A percentile compares a stretch with the other conserved stretches of the same genome.
Conservation (phyloP, 2,329 filamentous ascomycete species). For the Rutstroemia sp. region DNA sequence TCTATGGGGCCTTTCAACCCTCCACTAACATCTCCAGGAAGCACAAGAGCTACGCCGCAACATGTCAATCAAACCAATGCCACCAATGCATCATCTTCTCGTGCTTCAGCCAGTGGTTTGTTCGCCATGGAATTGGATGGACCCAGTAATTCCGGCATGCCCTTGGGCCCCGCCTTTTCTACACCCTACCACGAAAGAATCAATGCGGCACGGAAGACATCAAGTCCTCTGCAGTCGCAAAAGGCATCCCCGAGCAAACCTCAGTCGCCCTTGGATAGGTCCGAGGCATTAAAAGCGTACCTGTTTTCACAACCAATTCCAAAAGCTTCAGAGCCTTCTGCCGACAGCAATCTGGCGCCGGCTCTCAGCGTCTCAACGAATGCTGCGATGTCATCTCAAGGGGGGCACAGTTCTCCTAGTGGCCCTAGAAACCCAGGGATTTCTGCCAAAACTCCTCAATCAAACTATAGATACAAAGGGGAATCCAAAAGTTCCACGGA, state of each 20-base stretch:
- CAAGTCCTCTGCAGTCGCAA: conserved; percentile 8
- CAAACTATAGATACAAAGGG: conserved; percentile 11
- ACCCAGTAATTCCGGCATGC: conserved; percentile 40
- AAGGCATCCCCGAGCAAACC: conserved; percentile 1
- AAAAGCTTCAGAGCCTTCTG: conserved; percentile 9
- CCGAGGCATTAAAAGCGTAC: conserved; percentile 50
- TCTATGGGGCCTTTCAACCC: conserved; percentile 44
- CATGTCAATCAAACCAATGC: conserved; percentile 27
- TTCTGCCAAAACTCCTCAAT: conserved; percentile 12
- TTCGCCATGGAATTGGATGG: conserved; percentile 65
- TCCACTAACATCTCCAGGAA: conserved; percentile 34
- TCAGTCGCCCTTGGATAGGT: conserved; percentile 28
- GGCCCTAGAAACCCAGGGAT: conserved; percentile 11
- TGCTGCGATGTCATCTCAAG: conserved; percentile 8
- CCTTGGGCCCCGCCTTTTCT: conserved; percentile 60
- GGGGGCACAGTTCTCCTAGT: conserved; percentile 7
- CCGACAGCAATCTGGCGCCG: background rate
- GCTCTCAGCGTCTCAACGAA: conserved; percentile 6
- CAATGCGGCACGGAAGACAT: conserved; percentile 39
- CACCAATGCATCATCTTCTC: conserved; percentile 36
- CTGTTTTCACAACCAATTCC: conserved; percentile 37
- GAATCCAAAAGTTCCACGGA: conserved; percentile 11
- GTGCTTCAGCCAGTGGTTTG: conserved; percentile 45
- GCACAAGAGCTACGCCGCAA: conserved; percentile 28
- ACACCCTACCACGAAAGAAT: conserved; percentile 58